A percentile compares a stretch with the other conserved stretches of the same genome.
These are phyloP conservation scores for Corylus avellana DNA, from an alignment of 306 rosid genomes.

Conservation along the genomic window DNA sequence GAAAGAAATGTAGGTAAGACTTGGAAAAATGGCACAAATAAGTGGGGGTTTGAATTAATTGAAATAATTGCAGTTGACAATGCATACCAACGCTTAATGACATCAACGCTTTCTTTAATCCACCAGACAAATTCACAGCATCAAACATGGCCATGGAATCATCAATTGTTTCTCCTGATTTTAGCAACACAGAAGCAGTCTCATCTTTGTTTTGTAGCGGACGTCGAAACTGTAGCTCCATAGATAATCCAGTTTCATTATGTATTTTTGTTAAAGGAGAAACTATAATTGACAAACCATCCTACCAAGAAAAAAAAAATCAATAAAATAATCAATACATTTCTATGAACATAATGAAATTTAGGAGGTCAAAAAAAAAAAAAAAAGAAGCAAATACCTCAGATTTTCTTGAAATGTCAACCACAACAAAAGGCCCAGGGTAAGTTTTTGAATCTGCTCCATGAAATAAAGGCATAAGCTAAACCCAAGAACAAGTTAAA, in stretches of 20 bases:
- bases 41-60: constrained; percentile 8
- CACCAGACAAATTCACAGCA: constrained; percentile 76
- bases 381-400: constrained; percentile 56
- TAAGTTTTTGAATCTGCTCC: constrained; percentile 69
- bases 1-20: neutral
- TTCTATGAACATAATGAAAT: constrained; percentile 15
- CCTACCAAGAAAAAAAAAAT: constrained; percentile 41
- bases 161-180: constrained; percentile 79
- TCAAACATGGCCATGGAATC: constrained; percentile 87
- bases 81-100: constrained; percentile 79
- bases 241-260: constrained; percentile 69
- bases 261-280: constrained; percentile 78
- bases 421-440: constrained; percentile 83
- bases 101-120: constrained; percentile 72
- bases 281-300: constrained; percentile 63
- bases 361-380: constrained; percentile 8
- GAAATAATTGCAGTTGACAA: constrained; percentile 21
- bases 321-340: neutral
- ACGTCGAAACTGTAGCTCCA: constrained; percentile 83
- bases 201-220: constrained; percentile 62
- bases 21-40: neutral
- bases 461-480: constrained; percentile 27
- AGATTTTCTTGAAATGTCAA: constrained; percentile 64
- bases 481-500: constrained; percentile 18
- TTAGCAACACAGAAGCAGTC: constrained; percentile 63